These are phyloP conservation scores for Rhizoctonia solani DNA, from an alignment of 1,284 basidiomycete genomes.

Conservation along the genomic window DNA sequence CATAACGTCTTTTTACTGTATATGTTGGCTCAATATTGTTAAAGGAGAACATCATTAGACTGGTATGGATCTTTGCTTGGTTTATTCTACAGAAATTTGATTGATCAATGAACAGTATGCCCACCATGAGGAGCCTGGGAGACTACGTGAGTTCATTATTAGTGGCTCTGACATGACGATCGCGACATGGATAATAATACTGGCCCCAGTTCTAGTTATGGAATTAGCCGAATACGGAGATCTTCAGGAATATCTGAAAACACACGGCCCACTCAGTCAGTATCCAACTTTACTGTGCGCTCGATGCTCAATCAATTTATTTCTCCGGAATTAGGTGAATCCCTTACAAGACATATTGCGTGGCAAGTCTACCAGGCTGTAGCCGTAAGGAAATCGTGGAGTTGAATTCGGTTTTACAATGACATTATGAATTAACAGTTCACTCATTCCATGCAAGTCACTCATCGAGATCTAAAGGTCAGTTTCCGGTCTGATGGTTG, in stretches of 20 bases:
- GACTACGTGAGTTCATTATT: slow-evolving; percentile 18
- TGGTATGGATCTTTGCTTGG: not conserved
- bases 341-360: slow-evolving; percentile 11
- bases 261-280: slow-evolving; percentile 25
- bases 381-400: slow-evolving; percentile 1
- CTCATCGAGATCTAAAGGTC: slow-evolving; percentile 32
- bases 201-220: slow-evolving; percentile 28
- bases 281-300: no score
- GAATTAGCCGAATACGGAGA: slow-evolving; percentile 29
- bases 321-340: slow-evolving; percentile 1
- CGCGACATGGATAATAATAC: no score
- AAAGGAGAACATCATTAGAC: slow-evolving; percentile 26
- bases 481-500: not conserved
- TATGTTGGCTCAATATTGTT: not conserved
- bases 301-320: not conserved
- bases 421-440: slow-evolving; percentile 3
- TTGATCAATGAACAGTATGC: slow-evolving; percentile 2
- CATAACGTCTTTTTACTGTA: not conserved
- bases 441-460: slow-evolving; percentile 32
- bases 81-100: not conserved
- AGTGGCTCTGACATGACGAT: not conserved
- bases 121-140: slow-evolving; percentile 23
- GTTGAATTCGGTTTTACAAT: not conserved
- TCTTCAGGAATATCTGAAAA: slow-evolving; percentile 29
- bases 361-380: slow-evolving; percentile 34